A percentile compares a stretch with the other conserved stretches of the same genome.
Evolutionary conservation across 2,329 filamentous ascomycete species (phyloP).

Genomic region (Epichloe bromicola): DNA sequence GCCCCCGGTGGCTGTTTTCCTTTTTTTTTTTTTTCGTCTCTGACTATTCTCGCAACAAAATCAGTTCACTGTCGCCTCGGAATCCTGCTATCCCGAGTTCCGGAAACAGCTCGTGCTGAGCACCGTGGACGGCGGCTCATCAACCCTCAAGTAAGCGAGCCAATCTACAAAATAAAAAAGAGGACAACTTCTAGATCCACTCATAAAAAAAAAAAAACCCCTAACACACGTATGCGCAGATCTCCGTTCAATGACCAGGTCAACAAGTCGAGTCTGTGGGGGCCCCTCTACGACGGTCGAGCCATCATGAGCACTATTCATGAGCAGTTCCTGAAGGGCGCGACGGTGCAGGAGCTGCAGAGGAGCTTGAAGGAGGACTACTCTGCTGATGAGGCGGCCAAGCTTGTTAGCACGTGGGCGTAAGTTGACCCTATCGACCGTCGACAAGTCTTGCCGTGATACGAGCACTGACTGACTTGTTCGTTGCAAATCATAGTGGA

Average conservation of each 20-base stretch:
- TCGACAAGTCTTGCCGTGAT: neutral
- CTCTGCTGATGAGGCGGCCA: conserved; percentile 19
- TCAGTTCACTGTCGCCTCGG: conserved; percentile 30
- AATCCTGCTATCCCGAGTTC: conserved; percentile 28
- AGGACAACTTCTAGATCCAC: neutral
- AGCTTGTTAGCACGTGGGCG: conserved; percentile 25
- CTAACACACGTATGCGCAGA: conserved; percentile 7
- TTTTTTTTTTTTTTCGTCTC: neutral
- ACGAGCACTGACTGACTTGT: neutral
- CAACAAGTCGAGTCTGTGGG: conserved; percentile 26
- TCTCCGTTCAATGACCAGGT: conserved; percentile 31
- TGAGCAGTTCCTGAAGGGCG: conserved; percentile 24
- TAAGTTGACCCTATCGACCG: conserved; percentile 12
- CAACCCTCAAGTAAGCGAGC: conserved; percentile 30
- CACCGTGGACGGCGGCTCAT: conserved; percentile 28
- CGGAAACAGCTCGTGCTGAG: conserved; percentile 28
- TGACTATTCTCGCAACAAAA: neutral
- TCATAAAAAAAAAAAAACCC: too few species aligned
- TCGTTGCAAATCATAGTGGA: conserved; percentile 16
- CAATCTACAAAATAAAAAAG: too few species aligned
- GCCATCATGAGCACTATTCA: conserved; percentile 27
- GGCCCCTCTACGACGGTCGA: conserved; percentile 30
- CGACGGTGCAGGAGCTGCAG: conserved; percentile 29
- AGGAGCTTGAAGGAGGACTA: conserved; percentile 25
- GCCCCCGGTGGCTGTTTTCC: neutral